Evolutionary conservation across 2,329 filamentous ascomycete genomes (phyloP), one percentile per base, ranked within the genome.

Genomic region (Arthrocladium fulminans): DNA sequence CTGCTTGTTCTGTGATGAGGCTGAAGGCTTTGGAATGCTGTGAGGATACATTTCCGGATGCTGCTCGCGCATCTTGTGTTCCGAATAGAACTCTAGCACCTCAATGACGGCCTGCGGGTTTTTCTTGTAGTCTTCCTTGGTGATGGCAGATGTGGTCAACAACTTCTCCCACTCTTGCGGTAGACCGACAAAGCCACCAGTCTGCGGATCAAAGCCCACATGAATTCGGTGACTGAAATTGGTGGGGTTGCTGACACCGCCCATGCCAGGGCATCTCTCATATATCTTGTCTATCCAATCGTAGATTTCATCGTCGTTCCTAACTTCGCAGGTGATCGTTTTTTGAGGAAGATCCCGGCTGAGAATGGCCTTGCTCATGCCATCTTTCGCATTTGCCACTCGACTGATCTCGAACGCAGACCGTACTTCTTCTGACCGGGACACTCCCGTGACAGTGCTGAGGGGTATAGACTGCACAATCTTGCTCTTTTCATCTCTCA

Each of bases 271-370:
- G 66, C 90, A 97, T 55, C 90, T 84, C 59, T 90, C 88, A 65
- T 97, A 97, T 57, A 98, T 94, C 65, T 89, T 87, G 67, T 98
- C 92, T 61, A 97, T 95, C 92, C 92, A 98, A 61, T 94, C 88
- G 67, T 98, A 98, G 47, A 98, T 81, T 59, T 98, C 92, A 62
- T 95, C 90, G 61, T 98, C 92, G 49, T 83, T 85, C 69, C 96
- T 94, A 60, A 97, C 88, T 64, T 86, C 88, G 65, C 95, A 92
- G 55, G 92, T 88, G 45, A 96, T 79, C 2, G 87, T 86, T 65
- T 86, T 88, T 50, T 83, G 85, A 7, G 83, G 78, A 27, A 86
- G 82, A 55, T 96, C 90, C 56, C 88, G 83, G 39, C 86, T 85
- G 45, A 83, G 80, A 9, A 88, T 79, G 44, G 77, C 79, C 40